Evolutionary conservation across 495 filamentous ascomycete genomes (phyloP).

Genomic region (Aspergillus olivimuriae): DNA sequence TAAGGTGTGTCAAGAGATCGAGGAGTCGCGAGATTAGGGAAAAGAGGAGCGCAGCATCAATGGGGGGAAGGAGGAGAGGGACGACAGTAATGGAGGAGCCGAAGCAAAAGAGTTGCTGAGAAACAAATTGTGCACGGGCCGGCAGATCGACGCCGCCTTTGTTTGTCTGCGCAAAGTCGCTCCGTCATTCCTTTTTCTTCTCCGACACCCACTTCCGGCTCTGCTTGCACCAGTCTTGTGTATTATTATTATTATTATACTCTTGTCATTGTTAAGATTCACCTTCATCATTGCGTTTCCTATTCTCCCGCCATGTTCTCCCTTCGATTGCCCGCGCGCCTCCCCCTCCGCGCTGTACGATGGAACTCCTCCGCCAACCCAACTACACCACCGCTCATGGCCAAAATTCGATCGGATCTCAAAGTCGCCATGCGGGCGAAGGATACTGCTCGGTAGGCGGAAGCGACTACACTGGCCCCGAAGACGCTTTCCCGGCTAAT

Average conservation of each 20-base stretch:
- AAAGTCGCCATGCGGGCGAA: slow-evolving; percentile 58
- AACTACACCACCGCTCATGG: slow-evolving; percentile 39
- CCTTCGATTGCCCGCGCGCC: slow-evolving; percentile 19
- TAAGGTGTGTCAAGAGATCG: slow-evolving; percentile 1
- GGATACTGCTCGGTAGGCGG: slow-evolving; percentile 44
- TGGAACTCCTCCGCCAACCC: slow-evolving; percentile 39
- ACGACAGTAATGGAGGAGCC: not conserved
- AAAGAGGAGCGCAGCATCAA: slow-evolving; percentile 1
- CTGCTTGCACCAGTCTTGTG: no score
- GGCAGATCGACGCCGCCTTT: slow-evolving; percentile 17
- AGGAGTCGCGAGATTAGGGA: slow-evolving; percentile 8
- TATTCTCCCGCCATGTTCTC: slow-evolving; percentile 20
- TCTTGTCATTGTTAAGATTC: no score
- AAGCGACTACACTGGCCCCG: no score
- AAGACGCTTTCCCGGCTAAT: no score
- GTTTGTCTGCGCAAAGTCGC: no score
- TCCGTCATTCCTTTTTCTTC: no score
- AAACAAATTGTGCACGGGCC: slow-evolving; percentile 34
- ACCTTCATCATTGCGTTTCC: not conserved
- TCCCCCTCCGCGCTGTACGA: slow-evolving; percentile 26
- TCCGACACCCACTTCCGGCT: not conserved
- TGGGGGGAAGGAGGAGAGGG: not conserved
- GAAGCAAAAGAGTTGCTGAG: not conserved
- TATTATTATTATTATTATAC: no score
- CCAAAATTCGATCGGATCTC: slow-evolving; percentile 49